Evolutionary conservation across 108 stramenopile species (phyloP), one percentile per base, ranked within the genome.

Genomic region (Pseudonitzschia delicatissima): DNA sequence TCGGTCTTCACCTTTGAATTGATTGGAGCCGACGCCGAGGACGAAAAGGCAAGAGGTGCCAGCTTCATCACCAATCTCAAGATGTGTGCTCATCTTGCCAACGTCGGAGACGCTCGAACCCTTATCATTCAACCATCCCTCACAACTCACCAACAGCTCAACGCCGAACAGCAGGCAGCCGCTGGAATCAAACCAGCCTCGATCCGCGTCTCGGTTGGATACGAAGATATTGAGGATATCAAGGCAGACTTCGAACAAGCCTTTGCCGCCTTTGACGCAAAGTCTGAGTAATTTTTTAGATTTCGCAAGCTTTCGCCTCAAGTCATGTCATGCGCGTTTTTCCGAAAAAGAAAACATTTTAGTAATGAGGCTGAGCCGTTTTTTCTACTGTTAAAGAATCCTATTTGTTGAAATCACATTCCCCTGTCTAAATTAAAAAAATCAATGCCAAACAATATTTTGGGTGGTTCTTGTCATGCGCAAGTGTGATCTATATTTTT

Each of bases 121-220:
- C 81, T 97, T 17, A 85, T 78, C 33, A 97, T 97, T 61, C 90
- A 94, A 65, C 96, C 94, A 39, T 91, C 91, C 3, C 67, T 82
- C 15, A 97, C 96, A 2, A 97, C 96, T 2, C 94, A 97, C 67
- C 80, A 71, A 8, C 96, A 96, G 67, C 58, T 96, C 66, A 82
- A 44, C 51, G 63, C 67, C 33, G 88, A 90, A 47, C 72, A 90
- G 52, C 83, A 88, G 77, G 53, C 34, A 20, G 76, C 73, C 13
- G 86, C 88, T 34, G 96, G 96, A 8, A 71, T 87, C 52, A 68
- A 75, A 20, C 79, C 90, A 12, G 93, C 81, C 28, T 77, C 90
- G 79, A 74, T 96, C 26, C 86, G 96, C 40, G 50, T 94, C 51
- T 80, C 80, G 44, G 76, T 94, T 59, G 96, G 96, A 13, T 78